These are phyloP conservation scores for Wickerhamomyces mucosus DNA, from an alignment of 805 yeast genomes.

Conservation along the genomic window DNA sequence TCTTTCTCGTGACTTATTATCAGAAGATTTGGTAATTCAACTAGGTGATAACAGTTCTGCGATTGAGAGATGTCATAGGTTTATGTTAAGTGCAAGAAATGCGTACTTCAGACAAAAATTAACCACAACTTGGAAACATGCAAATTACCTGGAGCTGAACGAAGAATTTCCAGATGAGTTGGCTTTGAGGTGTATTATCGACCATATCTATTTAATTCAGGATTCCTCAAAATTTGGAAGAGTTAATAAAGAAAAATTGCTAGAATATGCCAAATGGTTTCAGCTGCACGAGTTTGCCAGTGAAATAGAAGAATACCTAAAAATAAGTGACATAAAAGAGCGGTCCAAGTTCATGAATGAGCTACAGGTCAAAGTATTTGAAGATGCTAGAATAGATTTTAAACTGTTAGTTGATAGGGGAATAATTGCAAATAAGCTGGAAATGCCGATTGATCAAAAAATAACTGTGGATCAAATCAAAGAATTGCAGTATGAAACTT, in stretches of 20 bases:
- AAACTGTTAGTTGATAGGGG: slow-evolving; percentile 8
- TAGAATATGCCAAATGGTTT: slow-evolving; percentile 24
- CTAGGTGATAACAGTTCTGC: slow-evolving; percentile 6
- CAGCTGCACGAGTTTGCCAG: slow-evolving; percentile 28
- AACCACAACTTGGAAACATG: slow-evolving; percentile 15
- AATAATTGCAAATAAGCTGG: slow-evolving; percentile 12
- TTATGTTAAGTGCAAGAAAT: slow-evolving; percentile 31
- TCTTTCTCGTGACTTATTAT: slow-evolving; percentile 7
- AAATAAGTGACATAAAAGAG: slow-evolving; percentile 21
- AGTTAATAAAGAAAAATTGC: slow-evolving; percentile 21
- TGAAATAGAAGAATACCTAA: slow-evolving; percentile 23
- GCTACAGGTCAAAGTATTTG: slow-evolving; percentile 12
- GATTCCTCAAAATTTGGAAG: slow-evolving; percentile 28
- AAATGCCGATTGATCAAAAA: neutral
- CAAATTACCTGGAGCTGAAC: slow-evolving; percentile 13
- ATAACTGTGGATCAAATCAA: slow-evolving; percentile 6
- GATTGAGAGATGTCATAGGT: slow-evolving; percentile 27
- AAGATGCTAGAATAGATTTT: slow-evolving; percentile 15
- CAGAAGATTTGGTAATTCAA: slow-evolving; percentile 18
- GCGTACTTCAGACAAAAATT: slow-evolving; percentile 21
- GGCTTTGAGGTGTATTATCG: slow-evolving; percentile 19
- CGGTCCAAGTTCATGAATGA: slow-evolving; percentile 25
- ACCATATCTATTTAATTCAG: slow-evolving; percentile 28
- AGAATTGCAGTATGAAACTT: slow-evolving; percentile 7
- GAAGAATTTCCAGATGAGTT: slow-evolving; percentile 11